phyloP scores from a whole-genome alignment of 176 grass and related monocot species.

The Zea luxurians region DNA sequence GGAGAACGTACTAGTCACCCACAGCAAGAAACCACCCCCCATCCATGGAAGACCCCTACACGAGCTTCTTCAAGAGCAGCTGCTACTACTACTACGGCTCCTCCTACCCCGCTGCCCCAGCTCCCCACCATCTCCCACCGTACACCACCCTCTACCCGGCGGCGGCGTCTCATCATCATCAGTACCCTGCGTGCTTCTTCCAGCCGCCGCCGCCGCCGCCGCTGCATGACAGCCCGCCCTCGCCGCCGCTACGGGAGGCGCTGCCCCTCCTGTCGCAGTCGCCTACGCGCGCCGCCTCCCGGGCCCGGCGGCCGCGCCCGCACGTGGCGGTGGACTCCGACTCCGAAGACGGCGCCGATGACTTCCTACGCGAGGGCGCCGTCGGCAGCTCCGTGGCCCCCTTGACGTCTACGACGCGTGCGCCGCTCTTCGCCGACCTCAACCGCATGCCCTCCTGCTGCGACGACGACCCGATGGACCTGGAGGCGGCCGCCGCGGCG shows the following conservation, averaged over 20 bases:
- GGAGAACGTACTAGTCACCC: neutral
- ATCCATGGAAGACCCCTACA: conserved; percentile 92
- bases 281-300: conserved; percentile 31
- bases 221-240: conserved; percentile 40
- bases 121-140: conserved; percentile 22
- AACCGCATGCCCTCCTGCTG: conserved; percentile 54
- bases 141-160: conserved; percentile 29
- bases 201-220: conserved; percentile 12
- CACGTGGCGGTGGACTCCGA: conserved; percentile 24
- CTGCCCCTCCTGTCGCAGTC: conserved; percentile 82
- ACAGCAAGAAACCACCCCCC: conserved; percentile 32
- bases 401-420: neutral
- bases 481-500: conserved; percentile 40
- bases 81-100: conserved; percentile 60
- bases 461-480: conserved; percentile 55
- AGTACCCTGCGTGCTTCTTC: conserved; percentile 39
- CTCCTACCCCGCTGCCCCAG: conserved; percentile 21
- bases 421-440: conserved; percentile 56
- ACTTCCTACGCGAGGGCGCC: conserved; percentile 23
- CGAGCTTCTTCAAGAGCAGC: conserved; percentile 66
- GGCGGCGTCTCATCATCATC: neutral
- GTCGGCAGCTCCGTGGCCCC: conserved; percentile 3
- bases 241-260: conserved; percentile 78
- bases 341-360: conserved; percentile 40
- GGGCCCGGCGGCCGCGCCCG: neutral